Base-by-base conservation (phyloP, 805 yeast genomes). In the Zygosaccharomyces siamensis region DNA sequence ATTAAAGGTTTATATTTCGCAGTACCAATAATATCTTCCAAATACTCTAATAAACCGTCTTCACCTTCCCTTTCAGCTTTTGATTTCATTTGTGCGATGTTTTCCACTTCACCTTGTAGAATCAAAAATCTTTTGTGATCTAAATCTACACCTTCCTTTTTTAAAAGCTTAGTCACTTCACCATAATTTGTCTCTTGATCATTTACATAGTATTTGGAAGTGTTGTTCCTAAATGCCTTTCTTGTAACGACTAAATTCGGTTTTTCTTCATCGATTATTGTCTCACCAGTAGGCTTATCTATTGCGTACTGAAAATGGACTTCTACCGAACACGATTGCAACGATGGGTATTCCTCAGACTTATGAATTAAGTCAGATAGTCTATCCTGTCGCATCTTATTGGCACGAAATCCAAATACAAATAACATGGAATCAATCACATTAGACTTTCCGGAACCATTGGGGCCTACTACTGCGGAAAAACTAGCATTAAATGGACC, bases 11-110 rank as follows among this genome's bases (percentile, higher is more conserved):
- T 90, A 64, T 90, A 95, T 42, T 77, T 75, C 1, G 97, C 75
- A 0, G 99, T 95, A 3, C 99, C 99, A 47, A 95, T 93, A 43
- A 93, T 92, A 71, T 95, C 99, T 63, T 93, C 99, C 51, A 93
- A 70, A 63, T 93, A 93, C 62, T 95, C 99, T 35, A 93, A 69
- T 24, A 93, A 72, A 0, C 99, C 99, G 63, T 93, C 98, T 59
- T 92, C 98, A 54, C 81, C 81, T 46, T 88, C 96, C 44, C 75
- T 79, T 60, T 93, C 97, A 0, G 97, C 98, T 62, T 92, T 93
- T 8, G 99, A 86, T 63, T 92, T 92, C 99, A 93, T 95, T 65
- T 93, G 97, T 0, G 99, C 97, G 61, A 93, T 93, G 55, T 90
- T 84, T 70, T 93, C 99, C 38, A 93, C 99, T 65, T 93, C 99